Evolutionary conservation across 176 grass and related monocot species (phyloP).

Genomic region (Eleusine coracana): DNA sequence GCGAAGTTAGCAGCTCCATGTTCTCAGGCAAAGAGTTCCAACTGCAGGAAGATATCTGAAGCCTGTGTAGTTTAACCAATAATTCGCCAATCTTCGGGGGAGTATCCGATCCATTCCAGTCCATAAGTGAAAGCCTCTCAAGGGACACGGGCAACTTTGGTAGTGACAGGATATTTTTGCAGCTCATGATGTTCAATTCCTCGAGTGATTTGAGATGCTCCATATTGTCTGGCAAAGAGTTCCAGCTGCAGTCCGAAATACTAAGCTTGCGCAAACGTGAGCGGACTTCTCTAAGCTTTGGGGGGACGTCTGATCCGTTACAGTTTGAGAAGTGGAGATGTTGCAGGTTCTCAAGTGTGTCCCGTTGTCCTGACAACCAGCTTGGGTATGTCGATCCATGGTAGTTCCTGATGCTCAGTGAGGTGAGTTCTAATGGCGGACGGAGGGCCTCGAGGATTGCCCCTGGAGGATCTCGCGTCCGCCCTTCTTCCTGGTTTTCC

Average conservation of each 20-base stretch:
- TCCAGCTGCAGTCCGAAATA: neutral
- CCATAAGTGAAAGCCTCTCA: neutral
- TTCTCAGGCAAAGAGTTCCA: neutral
- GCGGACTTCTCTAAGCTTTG: neutral
- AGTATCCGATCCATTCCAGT: neutral
- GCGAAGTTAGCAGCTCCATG: neutral
- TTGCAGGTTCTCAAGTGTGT: neutral
- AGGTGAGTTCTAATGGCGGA: neutral
- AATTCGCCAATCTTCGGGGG: neutral
- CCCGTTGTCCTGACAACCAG: conserved; percentile 14
- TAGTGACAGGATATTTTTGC: neutral
- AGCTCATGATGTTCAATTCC: neutral
- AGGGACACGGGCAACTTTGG: neutral
- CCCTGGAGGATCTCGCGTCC: neutral
- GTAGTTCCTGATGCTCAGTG: neutral
- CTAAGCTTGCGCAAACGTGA: neutral
- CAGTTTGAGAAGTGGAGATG: neutral
- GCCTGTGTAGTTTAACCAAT: neutral
- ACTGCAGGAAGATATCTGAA: neutral
- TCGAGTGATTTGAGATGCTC: neutral
- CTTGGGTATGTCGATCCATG: neutral
- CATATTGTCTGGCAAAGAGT: neutral
- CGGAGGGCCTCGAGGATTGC: conserved; percentile 25
- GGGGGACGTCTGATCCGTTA: neutral
- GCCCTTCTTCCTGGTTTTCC: neutral